Evolutionary conservation across 768 basidiomycete species (phyloP).

Genomic region (Phlebiopsis flavidoalba): DNA sequence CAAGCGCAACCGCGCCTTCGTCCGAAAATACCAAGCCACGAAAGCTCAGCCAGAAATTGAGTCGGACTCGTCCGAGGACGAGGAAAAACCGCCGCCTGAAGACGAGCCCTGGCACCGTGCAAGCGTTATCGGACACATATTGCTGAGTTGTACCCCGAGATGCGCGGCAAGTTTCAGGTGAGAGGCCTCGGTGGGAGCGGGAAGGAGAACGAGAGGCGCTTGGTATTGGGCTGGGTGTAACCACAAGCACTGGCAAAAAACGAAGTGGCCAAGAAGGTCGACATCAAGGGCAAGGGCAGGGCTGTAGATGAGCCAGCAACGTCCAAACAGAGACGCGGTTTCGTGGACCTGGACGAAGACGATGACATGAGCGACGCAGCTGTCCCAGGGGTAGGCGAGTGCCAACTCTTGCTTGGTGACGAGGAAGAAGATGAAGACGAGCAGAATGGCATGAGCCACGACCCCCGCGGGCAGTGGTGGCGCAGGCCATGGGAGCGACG

Average conservation of each 20-base stretch:
- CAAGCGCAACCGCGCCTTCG: constrained; percentile 41
- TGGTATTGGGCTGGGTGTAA: not conserved
- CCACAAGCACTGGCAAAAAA: not conserved
- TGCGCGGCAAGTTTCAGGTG: not conserved
- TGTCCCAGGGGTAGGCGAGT: constrained; percentile 21
- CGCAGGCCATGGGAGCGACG: constrained; percentile 14
- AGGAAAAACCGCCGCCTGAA: constrained; percentile 26
- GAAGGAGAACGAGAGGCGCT: not conserved
- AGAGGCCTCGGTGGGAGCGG: constrained; percentile 9
- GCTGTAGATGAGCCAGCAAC: constrained; percentile 1
- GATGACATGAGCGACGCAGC: constrained; percentile 49
- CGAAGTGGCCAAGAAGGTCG: not conserved
- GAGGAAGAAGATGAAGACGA: constrained; percentile 25
- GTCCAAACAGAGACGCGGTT: constrained; percentile 11
- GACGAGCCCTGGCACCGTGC: constrained; percentile 33
- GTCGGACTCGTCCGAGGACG: constrained; percentile 46
- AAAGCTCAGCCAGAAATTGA: not conserved
- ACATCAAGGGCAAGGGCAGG: not conserved
- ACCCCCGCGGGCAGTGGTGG: constrained; percentile 25
- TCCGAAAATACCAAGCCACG: constrained; percentile 25
- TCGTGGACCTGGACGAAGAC: constrained; percentile 40
- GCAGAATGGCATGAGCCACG: constrained; percentile 14
- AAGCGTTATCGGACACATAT: constrained; percentile 49
- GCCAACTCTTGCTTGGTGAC: not conserved
- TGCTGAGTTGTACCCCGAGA: constrained; percentile 33